These are phyloP conservation scores for Orbilia ellipsospora DNA, from an alignment of 2,329 filamentous ascomycete species.

Conservation along the genomic window DNA sequence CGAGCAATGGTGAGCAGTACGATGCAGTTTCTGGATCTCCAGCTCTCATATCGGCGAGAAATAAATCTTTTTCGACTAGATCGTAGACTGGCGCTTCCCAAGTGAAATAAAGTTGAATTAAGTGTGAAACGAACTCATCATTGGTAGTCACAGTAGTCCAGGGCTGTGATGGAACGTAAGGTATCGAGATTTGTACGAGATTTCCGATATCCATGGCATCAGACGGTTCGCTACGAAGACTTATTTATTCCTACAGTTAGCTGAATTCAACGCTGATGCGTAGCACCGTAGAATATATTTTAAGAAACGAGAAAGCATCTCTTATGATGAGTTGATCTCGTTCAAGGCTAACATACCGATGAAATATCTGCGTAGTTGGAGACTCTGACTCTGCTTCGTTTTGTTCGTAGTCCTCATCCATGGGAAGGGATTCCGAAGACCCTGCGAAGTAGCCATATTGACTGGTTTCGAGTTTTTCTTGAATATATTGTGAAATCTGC, in stretches of 20 bases:
- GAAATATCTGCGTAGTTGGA: slow-evolving; percentile 2
- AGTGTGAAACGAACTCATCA: slow-evolving; percentile 50
- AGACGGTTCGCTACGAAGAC: slow-evolving; percentile 20
- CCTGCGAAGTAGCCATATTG: slow-evolving; percentile 2
- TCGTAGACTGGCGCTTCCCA: slow-evolving; percentile 49
- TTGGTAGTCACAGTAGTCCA: slow-evolving; percentile 40
- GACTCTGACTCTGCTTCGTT: neutral
- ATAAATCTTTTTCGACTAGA: slow-evolving; percentile 32
- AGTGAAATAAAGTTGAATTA: slow-evolving; percentile 48
- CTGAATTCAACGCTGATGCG: too few relatives aligned
- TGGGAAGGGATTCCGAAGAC: neutral
- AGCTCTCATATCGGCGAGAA: slow-evolving; percentile 41
- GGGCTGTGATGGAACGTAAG: slow-evolving; percentile 46
- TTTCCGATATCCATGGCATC: slow-evolving; percentile 46
- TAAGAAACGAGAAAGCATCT: too few relatives aligned
- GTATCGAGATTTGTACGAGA: slow-evolving; percentile 44
- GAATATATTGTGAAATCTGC: slow-evolving; percentile 39
- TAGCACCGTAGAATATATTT: too few relatives aligned
- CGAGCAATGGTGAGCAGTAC: slow-evolving; percentile 44
- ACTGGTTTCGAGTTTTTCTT: slow-evolving; percentile 30
- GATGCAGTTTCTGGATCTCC: slow-evolving; percentile 7
- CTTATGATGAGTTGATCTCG: neutral
- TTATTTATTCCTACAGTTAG: neutral
- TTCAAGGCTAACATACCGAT: slow-evolving; percentile 27
- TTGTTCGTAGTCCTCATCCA: slow-evolving; percentile 16